A percentile compares a stretch with the other conserved stretches of the same genome.
These are phyloP conservation scores for Obba rivulosa DNA, from an alignment of 768 basidiomycete species.

Conservation along the genomic window DNA sequence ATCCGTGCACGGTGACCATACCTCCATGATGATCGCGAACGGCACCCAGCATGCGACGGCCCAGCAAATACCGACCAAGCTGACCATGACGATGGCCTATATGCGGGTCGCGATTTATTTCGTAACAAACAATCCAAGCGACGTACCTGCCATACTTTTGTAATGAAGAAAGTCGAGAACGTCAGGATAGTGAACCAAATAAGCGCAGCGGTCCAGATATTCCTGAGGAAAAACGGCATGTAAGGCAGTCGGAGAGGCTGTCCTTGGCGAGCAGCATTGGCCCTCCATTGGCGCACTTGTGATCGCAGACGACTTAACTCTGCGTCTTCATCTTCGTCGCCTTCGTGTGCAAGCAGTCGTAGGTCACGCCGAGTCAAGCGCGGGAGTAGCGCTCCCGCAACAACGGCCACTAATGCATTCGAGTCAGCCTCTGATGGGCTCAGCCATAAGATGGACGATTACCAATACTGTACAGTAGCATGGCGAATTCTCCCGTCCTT, in stretches of 20 bases:
- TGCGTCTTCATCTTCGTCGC: constrained; percentile 68
- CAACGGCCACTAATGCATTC: constrained; percentile 64
- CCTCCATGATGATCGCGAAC: constrained; percentile 98
- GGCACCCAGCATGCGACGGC: constrained; percentile 98
- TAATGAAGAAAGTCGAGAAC: constrained; percentile 82
- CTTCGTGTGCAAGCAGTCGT: constrained; percentile 65
- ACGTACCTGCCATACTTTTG: constrained; percentile 64
- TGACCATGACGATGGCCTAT: constrained; percentile 78
- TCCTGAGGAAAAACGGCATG: constrained; percentile 87
- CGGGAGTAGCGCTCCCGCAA: constrained; percentile 77
- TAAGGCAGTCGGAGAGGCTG: constrained; percentile 73
- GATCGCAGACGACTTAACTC: constrained; percentile 66
- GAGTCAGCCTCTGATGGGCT: neutral
- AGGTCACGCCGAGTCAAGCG: constrained; percentile 78
- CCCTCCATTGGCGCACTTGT: constrained; percentile 76
- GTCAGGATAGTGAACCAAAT: constrained; percentile 75
- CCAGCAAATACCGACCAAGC: constrained; percentile 90
- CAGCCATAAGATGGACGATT: constrained; percentile 16
- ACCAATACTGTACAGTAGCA: constrained; percentile 91
- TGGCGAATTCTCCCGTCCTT: constrained; percentile 79
- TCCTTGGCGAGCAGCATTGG: constrained; percentile 74
- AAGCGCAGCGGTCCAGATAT: constrained; percentile 90
- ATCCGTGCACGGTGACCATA: constrained; percentile 21
- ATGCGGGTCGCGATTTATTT: neutral
- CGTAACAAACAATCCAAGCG: neutral